phyloP scores from a whole-genome alignment of 148 eudicot genomes.

The Chenopodium album region DNA sequence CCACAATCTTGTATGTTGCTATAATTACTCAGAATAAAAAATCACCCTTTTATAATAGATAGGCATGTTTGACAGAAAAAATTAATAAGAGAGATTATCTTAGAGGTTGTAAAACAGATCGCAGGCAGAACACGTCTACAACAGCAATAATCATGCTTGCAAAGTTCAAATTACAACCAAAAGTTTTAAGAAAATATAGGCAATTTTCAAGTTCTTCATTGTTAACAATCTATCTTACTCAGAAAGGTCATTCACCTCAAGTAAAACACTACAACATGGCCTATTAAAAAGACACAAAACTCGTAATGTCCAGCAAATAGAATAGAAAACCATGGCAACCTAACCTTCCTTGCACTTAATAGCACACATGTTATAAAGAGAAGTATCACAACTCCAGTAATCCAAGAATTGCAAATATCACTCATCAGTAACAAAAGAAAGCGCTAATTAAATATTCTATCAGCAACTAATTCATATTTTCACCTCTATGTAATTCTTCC shows the following conservation, averaged over 20 bases:
- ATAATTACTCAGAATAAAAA: neutral
- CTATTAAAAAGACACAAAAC: neutral
- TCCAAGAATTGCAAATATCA: no score
- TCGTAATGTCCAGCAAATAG: neutral
- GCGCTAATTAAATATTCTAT: no score
- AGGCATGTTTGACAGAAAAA: no score
- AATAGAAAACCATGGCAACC: neutral
- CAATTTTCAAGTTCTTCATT: neutral
- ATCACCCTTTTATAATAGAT: neutral
- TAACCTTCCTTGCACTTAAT: neutral
- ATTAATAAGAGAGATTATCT: neutral
- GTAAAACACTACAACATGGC: neutral
- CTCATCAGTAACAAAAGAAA: no score
- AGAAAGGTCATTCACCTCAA: neutral
- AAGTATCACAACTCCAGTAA: neutral
- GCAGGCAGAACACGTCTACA: neutral
- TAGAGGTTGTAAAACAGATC: neutral
- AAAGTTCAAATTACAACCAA: neutral
- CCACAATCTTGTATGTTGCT: no score
- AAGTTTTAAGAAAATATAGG: no score
- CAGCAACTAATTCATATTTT: no score
- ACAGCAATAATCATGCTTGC: neutral
- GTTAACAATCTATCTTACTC: neutral
- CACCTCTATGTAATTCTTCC: neutral
- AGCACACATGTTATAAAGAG: neutral